Percentiles rank a stretch among this genome's conserved stretches.
phyloP scores from a whole-genome alignment of 1,284 basidiomycete species.

The Ceratobasidium papillatum region DNA sequence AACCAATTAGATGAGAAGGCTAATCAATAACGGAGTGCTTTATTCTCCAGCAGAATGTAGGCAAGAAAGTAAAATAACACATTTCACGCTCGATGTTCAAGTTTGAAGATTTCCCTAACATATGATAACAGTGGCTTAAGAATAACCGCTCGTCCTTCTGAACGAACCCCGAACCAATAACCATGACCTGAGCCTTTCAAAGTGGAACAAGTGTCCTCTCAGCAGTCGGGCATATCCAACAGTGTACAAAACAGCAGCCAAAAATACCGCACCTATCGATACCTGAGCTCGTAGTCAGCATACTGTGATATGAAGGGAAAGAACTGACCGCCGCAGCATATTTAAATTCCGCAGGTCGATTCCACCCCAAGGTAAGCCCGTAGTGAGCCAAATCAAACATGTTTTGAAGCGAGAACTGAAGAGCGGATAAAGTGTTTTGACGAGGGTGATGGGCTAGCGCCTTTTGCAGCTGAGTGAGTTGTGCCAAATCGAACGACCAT shows the following conservation, averaged over 20 bases:
- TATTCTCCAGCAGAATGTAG: no score
- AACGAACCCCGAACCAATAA: neutral
- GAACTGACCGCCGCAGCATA: slow-evolving; percentile 44
- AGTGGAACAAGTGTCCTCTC: slow-evolving; percentile 45
- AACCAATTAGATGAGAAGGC: no score
- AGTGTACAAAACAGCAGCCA: slow-evolving; percentile 44
- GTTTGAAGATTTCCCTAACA: no score
- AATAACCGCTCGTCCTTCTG: neutral
- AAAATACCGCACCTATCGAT: slow-evolving; percentile 45
- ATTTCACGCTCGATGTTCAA: no score
- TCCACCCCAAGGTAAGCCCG: slow-evolving; percentile 21
- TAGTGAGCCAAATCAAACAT: slow-evolving; percentile 43
- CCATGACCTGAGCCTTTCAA: slow-evolving; percentile 5
- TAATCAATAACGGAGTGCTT: no score
- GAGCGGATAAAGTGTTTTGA: slow-evolving; percentile 54
- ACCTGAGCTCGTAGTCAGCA: slow-evolving; percentile 41
- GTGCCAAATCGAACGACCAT: slow-evolving; percentile 63
- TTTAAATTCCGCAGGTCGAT: slow-evolving; percentile 27
- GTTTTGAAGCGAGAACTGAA: slow-evolving; percentile 45
- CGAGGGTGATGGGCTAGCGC: slow-evolving; percentile 56
- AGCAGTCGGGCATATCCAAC: slow-evolving; percentile 40
- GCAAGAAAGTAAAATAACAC: no score
- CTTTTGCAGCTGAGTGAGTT: slow-evolving; percentile 60
- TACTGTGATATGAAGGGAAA: neutral
- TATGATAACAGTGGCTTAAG: no score